A percentile compares a stretch with the other conserved stretches of the same genome.
Evolutionary conservation across 768 basidiomycete species (phyloP).

Genomic region (Termitomyces sp.): DNA sequence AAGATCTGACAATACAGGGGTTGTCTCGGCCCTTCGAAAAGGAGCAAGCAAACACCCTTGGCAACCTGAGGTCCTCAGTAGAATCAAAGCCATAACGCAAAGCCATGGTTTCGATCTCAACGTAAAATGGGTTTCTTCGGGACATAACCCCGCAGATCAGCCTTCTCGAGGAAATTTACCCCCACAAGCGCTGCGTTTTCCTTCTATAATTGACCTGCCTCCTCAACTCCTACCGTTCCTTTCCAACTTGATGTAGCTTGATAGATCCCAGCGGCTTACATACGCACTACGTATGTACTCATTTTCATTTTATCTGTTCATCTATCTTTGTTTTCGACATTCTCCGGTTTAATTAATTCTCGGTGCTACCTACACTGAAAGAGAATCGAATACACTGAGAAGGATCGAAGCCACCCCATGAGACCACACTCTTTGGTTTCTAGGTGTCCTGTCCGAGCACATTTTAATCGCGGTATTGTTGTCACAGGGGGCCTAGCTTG

Average conservation of each 20-base stretch:
- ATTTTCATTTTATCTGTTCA: not conserved
- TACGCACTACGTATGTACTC: not conserved
- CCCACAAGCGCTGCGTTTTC: slow-evolving; percentile 6
- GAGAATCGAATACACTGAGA: not conserved
- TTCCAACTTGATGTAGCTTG: not conserved
- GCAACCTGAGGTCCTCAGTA: slow-evolving; percentile 23
- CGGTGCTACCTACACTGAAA: no score
- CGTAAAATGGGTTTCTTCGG: slow-evolving; percentile 4
- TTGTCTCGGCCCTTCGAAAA: slow-evolving; percentile 27
- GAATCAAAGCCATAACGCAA: not conserved
- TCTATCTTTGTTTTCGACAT: no score
- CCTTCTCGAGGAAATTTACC: slow-evolving; percentile 13
- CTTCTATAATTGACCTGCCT: slow-evolving; percentile 4
- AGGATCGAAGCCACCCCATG: no score
- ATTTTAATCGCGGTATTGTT: not conserved
- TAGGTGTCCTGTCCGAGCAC: not conserved
- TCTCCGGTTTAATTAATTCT: no score
- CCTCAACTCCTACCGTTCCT: slow-evolving; percentile 4
- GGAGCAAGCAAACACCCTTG: slow-evolving; percentile 17
- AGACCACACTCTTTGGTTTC: no score
- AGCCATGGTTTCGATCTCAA: not conserved
- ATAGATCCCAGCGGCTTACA: not conserved
- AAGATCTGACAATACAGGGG: slow-evolving; percentile 36
- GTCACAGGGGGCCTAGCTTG: no score
- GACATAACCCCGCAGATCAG: slow-evolving; percentile 10